These are phyloP conservation scores for Coemansia sp. DNA, from an alignment of 192 early-diverging fungal species.

Conservation along the genomic window DNA sequence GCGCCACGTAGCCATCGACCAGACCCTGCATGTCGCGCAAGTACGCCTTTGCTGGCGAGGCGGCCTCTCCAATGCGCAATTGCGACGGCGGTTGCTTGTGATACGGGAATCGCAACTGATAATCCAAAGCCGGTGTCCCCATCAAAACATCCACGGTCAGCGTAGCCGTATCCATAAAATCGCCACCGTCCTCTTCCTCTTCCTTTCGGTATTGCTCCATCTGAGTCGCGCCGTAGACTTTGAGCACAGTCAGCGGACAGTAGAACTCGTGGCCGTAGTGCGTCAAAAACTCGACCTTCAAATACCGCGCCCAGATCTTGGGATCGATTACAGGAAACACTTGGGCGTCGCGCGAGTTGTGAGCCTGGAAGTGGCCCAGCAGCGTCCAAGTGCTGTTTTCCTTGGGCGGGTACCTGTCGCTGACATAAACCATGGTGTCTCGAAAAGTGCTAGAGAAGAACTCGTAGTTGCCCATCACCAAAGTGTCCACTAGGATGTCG, in stretches of 20 bases:
- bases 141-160: conserved; percentile 37
- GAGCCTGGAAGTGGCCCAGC: conserved; percentile 82
- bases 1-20: conserved; percentile 36
- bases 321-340: conserved; percentile 80
- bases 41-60: conserved; percentile 42
- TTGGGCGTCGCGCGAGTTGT: conserved; percentile 87
- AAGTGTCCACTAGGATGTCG: conserved; percentile 86
- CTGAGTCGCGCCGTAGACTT: conserved; percentile 90
- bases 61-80: conserved; percentile 32
- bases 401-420: conserved; percentile 76
- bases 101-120: conserved; percentile 33
- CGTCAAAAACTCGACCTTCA: conserved; percentile 85
- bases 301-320: conserved; percentile 79
- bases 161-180: conserved; percentile 42
- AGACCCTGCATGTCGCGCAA: conserved; percentile 47
- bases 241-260: conserved; percentile 87
- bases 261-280: conserved; percentile 93
- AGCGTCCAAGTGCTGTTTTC: conserved; percentile 72
- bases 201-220: conserved; percentile 83
- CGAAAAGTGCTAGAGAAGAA: conserved; percentile 96
- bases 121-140: conserved; percentile 29
- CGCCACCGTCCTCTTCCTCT: conserved; percentile 47
- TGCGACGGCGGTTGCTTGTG: conserved; percentile 15
- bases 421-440: conserved; percentile 79
- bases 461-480: conserved; percentile 94